These are phyloP conservation scores for Apodospora peruviana DNA, from an alignment of 495 filamentous ascomycete genomes.

Conservation along the genomic window DNA sequence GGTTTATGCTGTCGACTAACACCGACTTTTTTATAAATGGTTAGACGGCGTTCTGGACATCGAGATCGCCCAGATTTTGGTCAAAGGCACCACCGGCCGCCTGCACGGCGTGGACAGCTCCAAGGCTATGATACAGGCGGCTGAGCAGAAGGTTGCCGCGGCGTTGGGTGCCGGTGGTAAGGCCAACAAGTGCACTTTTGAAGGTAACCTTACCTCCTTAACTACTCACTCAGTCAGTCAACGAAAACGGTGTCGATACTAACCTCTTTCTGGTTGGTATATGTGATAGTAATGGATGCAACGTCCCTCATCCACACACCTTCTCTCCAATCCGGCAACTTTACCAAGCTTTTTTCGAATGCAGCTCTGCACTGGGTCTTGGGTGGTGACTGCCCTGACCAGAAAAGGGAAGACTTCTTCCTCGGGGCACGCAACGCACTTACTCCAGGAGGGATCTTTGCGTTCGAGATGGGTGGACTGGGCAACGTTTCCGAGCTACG, in stretches of 20 bases:
- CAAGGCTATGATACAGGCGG: constrained; percentile 56
- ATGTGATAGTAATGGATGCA: constrained; percentile 29
- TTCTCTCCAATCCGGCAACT: constrained; percentile 20
- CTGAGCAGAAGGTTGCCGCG: constrained; percentile 26
- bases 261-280: background rate
- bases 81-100: constrained; percentile 32
- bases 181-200: constrained; percentile 33
- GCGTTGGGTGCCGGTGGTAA: constrained; percentile 5
- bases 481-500: constrained; percentile 66
- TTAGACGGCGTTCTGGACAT: constrained; percentile 59
- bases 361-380: constrained; percentile 80
- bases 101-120: constrained; percentile 66
- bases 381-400: constrained; percentile 28
- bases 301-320: constrained; percentile 16
- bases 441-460: constrained; percentile 52
- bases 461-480: constrained; percentile 69
- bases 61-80: constrained; percentile 39
- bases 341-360: constrained; percentile 70
- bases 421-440: constrained; percentile 43
- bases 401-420: constrained; percentile 34
- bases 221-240: background rate
- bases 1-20: background rate
- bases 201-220: constrained; percentile 23
- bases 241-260: too few species aligned
- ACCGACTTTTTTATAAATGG: background rate